phyloP scores from a whole-genome alignment of 2,329 filamentous ascomycete species.

The Ophiognomonia clavigignenti-juglandacearum region DNA sequence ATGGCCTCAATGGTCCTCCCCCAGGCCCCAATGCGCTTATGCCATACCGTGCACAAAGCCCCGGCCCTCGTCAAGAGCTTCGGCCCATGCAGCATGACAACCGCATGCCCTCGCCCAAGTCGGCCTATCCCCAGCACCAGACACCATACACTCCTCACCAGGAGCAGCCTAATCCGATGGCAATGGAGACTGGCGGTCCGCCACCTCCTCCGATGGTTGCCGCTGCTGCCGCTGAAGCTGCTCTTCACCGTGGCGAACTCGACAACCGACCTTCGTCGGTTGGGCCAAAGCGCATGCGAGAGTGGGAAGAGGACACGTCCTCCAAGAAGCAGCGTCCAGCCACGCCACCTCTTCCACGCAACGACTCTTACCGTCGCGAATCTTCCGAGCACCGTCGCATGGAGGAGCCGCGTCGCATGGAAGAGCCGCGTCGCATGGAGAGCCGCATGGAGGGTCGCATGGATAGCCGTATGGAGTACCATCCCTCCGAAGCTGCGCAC shows the following conservation, averaged over 20 bases:
- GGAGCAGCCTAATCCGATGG: slow-evolving; percentile 60
- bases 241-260: slow-evolving; percentile 33
- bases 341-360: slow-evolving; percentile 61
- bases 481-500: slow-evolving; percentile 89
- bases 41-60: slow-evolving; percentile 72
- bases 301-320: slow-evolving; percentile 83
- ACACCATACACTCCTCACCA: slow-evolving; percentile 66
- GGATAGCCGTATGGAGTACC: slow-evolving; percentile 61
- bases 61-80: slow-evolving; percentile 65
- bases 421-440: slow-evolving; percentile 37
- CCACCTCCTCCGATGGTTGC: slow-evolving; percentile 54
- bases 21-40: slow-evolving; percentile 51
- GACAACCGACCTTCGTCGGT: slow-evolving; percentile 77
- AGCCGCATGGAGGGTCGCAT: background rate
- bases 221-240: slow-evolving; percentile 57
- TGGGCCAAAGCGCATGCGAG: slow-evolving; percentile 76
- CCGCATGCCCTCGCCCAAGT: slow-evolving; percentile 85
- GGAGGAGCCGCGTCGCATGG: slow-evolving; percentile 57
- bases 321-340: slow-evolving; percentile 80
- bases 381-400: slow-evolving; percentile 67
- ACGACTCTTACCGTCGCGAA: slow-evolving; percentile 69
- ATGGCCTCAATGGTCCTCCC: slow-evolving; percentile 39
- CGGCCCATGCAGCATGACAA: slow-evolving; percentile 76
- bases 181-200: slow-evolving; percentile 62
- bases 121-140: slow-evolving; percentile 75